These are phyloP conservation scores for Rhizophagus prolifer DNA, from an alignment of 192 early-diverging fungal genomes.

Conservation along the genomic window DNA sequence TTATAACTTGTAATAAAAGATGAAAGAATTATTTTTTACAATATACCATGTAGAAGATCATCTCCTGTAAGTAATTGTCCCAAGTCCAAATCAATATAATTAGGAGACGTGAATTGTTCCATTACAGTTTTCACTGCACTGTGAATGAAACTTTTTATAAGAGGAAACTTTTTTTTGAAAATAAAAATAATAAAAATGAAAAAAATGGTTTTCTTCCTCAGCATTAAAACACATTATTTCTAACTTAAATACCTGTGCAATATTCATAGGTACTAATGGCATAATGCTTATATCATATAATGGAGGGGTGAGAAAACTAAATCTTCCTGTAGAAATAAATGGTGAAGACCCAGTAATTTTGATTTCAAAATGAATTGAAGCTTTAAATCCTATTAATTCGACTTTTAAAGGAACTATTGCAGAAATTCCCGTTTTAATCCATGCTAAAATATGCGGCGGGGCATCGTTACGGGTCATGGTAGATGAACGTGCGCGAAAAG, in stretches of 20 bases:
- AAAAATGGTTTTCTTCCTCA: too few relatives aligned
- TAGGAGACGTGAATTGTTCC: conserved; percentile 21
- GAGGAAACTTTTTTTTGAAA: conserved; percentile 3
- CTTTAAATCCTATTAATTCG: not conserved
- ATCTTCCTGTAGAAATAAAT: conserved; percentile 13
- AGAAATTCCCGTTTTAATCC: conserved; percentile 25
- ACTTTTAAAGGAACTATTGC: conserved; percentile 22
- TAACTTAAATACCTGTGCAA: conserved; percentile 12
- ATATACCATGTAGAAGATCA: conserved; percentile 15
- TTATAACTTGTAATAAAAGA: not conserved
- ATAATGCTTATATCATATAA: conserved; percentile 9
- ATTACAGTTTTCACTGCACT: not conserved
- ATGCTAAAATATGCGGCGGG: conserved; percentile 21
- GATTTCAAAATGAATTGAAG: conserved; percentile 19
- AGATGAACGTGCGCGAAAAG: not conserved
- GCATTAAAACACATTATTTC: not conserved
- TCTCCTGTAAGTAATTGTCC: conserved; percentile 5
- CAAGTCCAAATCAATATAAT: not conserved
- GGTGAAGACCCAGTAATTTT: conserved; percentile 9
- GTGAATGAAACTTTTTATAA: conserved; percentile 7
- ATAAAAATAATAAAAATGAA: not conserved
- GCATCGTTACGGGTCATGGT: not conserved
- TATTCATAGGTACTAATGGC: conserved; percentile 16
- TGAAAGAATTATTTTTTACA: not conserved
- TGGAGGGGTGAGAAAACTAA: conserved; percentile 19